Evolutionary conservation across 129 eudicot species (phyloP).

Genomic region (Helichrysum umbraculigerum): DNA sequence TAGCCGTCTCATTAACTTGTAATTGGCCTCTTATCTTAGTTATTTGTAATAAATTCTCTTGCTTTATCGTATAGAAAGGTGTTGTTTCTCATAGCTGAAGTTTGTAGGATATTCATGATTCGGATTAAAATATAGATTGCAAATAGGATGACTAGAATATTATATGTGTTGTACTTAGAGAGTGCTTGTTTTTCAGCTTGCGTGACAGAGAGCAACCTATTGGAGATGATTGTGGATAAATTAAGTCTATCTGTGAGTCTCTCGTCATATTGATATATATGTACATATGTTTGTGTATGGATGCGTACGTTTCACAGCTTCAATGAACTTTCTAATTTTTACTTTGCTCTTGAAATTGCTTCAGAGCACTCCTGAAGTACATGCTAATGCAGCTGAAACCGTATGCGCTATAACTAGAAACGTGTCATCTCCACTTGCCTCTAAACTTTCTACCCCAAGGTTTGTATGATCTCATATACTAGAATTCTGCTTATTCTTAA

Average conservation of each 20-base stretch:
- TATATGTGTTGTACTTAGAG: conserved; percentile 1
- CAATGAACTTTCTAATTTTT: background rate
- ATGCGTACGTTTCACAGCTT: background rate
- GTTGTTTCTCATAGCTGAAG: background rate
- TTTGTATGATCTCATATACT: conserved; percentile 29
- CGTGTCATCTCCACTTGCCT: conserved; percentile 70
- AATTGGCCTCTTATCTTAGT: conserved; percentile 22
- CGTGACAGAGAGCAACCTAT: conserved; percentile 82
- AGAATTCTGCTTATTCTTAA: background rate
- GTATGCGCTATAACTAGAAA: conserved; percentile 85
- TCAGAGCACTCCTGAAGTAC: conserved; percentile 91
- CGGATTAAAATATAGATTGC: background rate
- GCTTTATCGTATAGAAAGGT: background rate
- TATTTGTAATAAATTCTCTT: conserved; percentile 8
- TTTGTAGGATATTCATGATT: conserved; percentile 4
- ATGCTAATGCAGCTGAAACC: conserved; percentile 92
- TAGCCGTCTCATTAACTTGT: conserved; percentile 97
- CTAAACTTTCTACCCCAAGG: conserved; percentile 84
- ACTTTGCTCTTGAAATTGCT: background rate
- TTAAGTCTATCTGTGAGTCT: conserved; percentile 73
- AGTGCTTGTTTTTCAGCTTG: conserved; percentile 53
- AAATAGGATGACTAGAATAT: conserved; percentile 13
- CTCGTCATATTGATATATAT: conserved; percentile 1
- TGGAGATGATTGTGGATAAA: conserved; percentile 97
- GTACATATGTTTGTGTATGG: background rate